Evolutionary conservation across 306 rosid species (phyloP).

Genomic region (Vigna radiata): DNA sequence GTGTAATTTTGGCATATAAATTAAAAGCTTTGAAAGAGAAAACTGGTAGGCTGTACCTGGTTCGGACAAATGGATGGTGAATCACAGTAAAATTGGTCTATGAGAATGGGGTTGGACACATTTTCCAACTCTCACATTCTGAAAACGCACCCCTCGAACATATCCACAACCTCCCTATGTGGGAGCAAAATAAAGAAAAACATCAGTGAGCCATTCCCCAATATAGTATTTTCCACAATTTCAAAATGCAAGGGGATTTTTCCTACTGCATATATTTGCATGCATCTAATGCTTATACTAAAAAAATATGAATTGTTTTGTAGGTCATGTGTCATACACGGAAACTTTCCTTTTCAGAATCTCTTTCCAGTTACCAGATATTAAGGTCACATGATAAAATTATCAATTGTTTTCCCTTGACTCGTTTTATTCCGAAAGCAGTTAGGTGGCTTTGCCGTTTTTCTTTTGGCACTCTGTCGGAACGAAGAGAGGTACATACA

Average conservation of each 20-base stretch:
- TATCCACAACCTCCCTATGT: constrained; percentile 95
- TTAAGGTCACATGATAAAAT: too few relatives aligned
- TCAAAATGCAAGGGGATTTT: constrained; percentile 1
- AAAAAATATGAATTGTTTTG: too few relatives aligned
- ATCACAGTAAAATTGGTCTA: constrained; percentile 98
- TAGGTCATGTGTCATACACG: too few relatives aligned
- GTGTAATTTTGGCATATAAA: background rate
- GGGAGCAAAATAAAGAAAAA: constrained; percentile 37
- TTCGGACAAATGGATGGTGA: constrained; percentile 74
- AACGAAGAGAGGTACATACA: too few relatives aligned
- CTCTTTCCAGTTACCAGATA: background rate
- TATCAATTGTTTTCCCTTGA: too few relatives aligned
- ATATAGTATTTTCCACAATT: constrained; percentile 10
- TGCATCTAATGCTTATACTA: too few relatives aligned
- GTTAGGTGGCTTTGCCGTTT: too few relatives aligned
- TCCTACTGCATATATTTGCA: background rate
- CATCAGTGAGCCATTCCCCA: constrained; percentile 10
- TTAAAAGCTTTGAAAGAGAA: background rate
- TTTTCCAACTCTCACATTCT: constrained; percentile 88
- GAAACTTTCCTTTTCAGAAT: background rate
- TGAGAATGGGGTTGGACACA: constrained; percentile 83
- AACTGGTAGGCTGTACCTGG: constrained; percentile 51
- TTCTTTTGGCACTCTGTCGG: too few relatives aligned
- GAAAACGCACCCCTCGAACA: constrained; percentile 80
- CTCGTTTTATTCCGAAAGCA: too few relatives aligned